These are phyloP conservation scores for Candida tunisiensis DNA, from an alignment of 1,139 yeast species.

Conservation along the genomic window DNA sequence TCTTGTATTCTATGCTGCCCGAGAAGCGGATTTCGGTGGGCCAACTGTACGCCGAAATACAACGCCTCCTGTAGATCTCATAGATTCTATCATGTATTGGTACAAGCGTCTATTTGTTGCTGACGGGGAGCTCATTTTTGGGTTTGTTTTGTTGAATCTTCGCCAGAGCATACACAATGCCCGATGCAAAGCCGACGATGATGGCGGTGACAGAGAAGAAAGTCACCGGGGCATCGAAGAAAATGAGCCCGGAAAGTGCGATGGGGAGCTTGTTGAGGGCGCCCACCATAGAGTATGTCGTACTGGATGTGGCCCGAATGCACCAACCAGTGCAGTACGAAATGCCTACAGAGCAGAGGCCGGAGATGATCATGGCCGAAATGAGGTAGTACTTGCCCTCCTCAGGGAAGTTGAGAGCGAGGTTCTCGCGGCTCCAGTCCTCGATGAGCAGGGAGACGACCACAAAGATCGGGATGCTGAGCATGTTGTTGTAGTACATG, in stretches of 20 bases:
- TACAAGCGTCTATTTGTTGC: slow-evolving; percentile 4
- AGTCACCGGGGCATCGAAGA: slow-evolving; percentile 90
- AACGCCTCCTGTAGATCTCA: no score
- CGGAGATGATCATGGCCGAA: slow-evolving; percentile 77
- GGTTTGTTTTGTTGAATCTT: slow-evolving; percentile 59
- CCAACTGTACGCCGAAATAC: slow-evolving; percentile 3
- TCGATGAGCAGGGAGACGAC: slow-evolving; percentile 61
- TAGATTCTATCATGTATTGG: no score
- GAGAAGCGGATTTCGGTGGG: slow-evolving; percentile 14
- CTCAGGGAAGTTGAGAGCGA: slow-evolving; percentile 61
- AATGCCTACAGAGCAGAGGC: slow-evolving; percentile 88
- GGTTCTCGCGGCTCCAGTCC: slow-evolving; percentile 80
- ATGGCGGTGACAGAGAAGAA: slow-evolving; percentile 84
- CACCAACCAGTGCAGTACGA: slow-evolving; percentile 99
- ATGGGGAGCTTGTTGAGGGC: slow-evolving; percentile 96
- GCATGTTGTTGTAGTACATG: slow-evolving; percentile 91
- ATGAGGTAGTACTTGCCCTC: slow-evolving; percentile 51
- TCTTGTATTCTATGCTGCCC: slow-evolving; percentile 35
- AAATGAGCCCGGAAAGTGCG: slow-evolving; percentile 83
- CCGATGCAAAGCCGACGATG: slow-evolving; percentile 83
- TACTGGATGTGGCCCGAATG: slow-evolving; percentile 95
- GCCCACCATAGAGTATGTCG: slow-evolving; percentile 98
- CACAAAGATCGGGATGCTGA: slow-evolving; percentile 78
- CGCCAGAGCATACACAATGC: slow-evolving; percentile 87
- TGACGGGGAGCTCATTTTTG: slow-evolving; percentile 21